Evolutionary conservation across 192 early-diverging fungal genomes (phyloP), one percentile per base, ranked within the genome.

Genomic region (Dimargaris cristalligena): DNA sequence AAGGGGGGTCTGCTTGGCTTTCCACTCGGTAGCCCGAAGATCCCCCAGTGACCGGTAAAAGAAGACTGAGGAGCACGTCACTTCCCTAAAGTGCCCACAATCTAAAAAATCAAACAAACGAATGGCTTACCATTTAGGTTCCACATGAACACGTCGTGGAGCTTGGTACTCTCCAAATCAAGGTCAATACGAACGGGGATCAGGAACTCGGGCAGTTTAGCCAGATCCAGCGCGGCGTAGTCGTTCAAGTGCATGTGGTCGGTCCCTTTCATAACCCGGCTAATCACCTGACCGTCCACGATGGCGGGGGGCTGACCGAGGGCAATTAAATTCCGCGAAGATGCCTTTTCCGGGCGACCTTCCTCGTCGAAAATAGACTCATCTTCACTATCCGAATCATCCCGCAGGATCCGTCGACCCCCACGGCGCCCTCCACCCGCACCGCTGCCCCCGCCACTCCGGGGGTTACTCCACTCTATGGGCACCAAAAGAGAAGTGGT

Each of bases 81-180:
- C n/a, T n/a, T n/a, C n/a, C n/a, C n/a, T n/a, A n/a, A n/a, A n/a
- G n/a, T n/a, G n/a, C n/a, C n/a, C n/a, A n/a, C n/a, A n/a, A n/a
- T n/a, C n/a, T n/a, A n/a, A n/a, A n/a, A n/a, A n/a, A n/a, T n/a
- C n/a, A n/a, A n/a, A n/a, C n/a, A n/a, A n/a, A n/a, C n/a, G n/a
- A n/a, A n/a, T n/a, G n/a, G n/a, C 38, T 41, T 41, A 41, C 38
- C 52, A 64, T 91, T 81, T 56, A 88, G 67, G 62, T 91, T 91
- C 89, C 89, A 91, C 14, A 80, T 72, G 62, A 91, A 91, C 0
- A 78, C 71, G 58, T 91, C 89, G 20, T 86, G 70, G 34, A 89
- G 62, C 57, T 85, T 87, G 55, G 78, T 64, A n/a, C 81, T 80
- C 28, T 88, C 84, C 4, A 83, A 51, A 63, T 91, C 89, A 66